These are phyloP conservation scores for Hericium rajendrae DNA, from an alignment of 768 basidiomycete species.

Conservation along the genomic window DNA sequence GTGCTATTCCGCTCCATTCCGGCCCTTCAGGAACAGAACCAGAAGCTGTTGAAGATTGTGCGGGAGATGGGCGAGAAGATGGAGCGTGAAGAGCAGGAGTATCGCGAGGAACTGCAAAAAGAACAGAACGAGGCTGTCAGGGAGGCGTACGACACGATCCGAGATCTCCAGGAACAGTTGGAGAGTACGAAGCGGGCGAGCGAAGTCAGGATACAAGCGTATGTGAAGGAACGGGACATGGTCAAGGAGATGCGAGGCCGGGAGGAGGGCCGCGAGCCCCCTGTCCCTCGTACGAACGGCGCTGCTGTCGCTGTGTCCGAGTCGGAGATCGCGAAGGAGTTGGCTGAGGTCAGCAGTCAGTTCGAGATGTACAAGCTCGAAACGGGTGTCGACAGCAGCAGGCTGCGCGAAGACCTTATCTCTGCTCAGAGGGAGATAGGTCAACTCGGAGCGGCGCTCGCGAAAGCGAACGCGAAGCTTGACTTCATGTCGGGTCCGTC, in stretches of 20 bases:
- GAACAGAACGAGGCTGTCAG: constrained; percentile 74
- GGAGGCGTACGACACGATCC: constrained; percentile 84
- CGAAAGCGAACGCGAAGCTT: constrained; percentile 76
- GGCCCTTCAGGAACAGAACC: constrained; percentile 84
- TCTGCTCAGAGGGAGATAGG: constrained; percentile 60
- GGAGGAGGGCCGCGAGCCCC: constrained; percentile 25
- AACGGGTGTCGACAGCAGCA: constrained; percentile 68
- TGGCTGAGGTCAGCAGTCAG: constrained; percentile 66
- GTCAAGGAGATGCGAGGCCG: constrained; percentile 66
- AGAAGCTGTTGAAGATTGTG: constrained; percentile 75
- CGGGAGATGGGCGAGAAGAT: constrained; percentile 77
- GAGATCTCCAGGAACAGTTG: constrained; percentile 65
- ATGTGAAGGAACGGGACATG: constrained; percentile 82
- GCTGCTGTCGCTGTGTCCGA: constrained; percentile 1
- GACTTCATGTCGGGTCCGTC: constrained; percentile 66
- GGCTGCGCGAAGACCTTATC: constrained; percentile 61
- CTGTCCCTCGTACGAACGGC: background rate
- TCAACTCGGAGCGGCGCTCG: constrained; percentile 54
- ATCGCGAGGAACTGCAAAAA: constrained; percentile 54
- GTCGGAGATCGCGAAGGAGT: constrained; percentile 42
- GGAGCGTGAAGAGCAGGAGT: constrained; percentile 77
- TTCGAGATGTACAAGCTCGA: constrained; percentile 76
- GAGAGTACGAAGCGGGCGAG: constrained; percentile 67
- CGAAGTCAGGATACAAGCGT: constrained; percentile 66
- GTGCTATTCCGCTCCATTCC: constrained; percentile 78